Evolutionary conservation across 2,329 filamentous ascomycete species (phyloP), one percentile per base, ranked within the genome.

Genomic region (Fusarium pseudoanthophilum): DNA sequence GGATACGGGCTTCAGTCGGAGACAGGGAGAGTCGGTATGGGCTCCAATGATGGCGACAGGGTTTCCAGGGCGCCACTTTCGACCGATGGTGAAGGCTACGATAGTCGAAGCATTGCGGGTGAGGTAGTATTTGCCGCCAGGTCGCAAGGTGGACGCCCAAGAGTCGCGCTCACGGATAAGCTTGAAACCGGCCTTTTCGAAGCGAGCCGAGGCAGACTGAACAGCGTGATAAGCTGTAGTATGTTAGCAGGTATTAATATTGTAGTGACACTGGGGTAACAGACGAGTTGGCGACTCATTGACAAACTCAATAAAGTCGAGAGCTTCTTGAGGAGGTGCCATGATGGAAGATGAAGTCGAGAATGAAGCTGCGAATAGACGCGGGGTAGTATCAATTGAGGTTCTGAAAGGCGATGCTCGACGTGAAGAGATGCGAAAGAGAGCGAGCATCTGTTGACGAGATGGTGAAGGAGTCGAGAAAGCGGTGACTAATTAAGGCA

Each of bases 41-140:
- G 96, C 95, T 76, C 95, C 96, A 70, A 99, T 91, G 90, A 98
- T 97, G 81, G 93, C 89, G 73, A 98, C 92, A 14, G 95, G 92
- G 82, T 97, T 97, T 49, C 95, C 95, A 5, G 95, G 91, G 80
- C 92, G 92, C 95, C 95, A 99, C 85, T 93, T 92, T 79, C 91
- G 90, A 79, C 95, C 95, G 78, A 98, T 92, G 71, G 94, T 93
- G 83, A 98, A 98, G 72, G 95, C 95, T 66, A 97, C 90, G 73
- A 98, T 93, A 55, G 95, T 97, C 32, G 95, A 97, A 67, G 90
- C 92, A 84, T 98, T 98, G 74, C 95, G 92, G 53, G 95, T 98
- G 79, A 98, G 90, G 85, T 95, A 98, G 87, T 98, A 98, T 84
- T 97, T 98, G 73, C 95, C 95, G 72, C 95, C 95, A 28, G 95